Conservation (phyloP, 2,329 filamentous ascomycete species). For the Neofusicoccum umdonicola region DNA sequence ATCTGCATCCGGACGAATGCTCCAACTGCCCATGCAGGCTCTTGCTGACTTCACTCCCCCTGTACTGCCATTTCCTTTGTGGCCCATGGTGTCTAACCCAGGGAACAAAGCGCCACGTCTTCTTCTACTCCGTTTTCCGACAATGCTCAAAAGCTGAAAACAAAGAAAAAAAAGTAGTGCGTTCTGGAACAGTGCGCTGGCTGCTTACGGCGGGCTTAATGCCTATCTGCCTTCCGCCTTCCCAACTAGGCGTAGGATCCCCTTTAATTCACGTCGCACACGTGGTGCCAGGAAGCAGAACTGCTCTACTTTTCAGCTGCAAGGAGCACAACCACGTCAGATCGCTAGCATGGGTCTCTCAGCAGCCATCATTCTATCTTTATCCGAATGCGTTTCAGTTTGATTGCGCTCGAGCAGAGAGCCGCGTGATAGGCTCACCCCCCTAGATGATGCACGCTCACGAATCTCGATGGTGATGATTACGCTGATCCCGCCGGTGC, state of each 20-base stretch:
- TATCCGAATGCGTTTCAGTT: not conserved
- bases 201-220: not conserved
- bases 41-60: no score
- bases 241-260: not conserved
- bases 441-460: no score
- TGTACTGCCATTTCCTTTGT: no score
- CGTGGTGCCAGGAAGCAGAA: not conserved
- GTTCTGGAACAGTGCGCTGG: not conserved
- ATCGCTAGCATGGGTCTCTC: not conserved
- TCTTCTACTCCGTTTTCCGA: not conserved
- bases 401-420: not conserved
- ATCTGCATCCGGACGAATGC: no score
- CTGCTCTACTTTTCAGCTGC: no score
- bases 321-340: not conserved
- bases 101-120: not conserved
- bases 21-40: no score
- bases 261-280: not conserved
- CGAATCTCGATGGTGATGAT: no score
- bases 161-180: not conserved
- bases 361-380: not conserved
- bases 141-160: not conserved
- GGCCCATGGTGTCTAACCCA: no score
- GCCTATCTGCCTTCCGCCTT: constrained; percentile 8
- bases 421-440: not conserved
- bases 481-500: no score